Percentiles rank a stretch among this genome's conserved stretches.
These are phyloP conservation scores for Ophiostoma sp. DNA, from an alignment of 2,329 filamentous ascomycete genomes.

Conservation along the genomic window DNA sequence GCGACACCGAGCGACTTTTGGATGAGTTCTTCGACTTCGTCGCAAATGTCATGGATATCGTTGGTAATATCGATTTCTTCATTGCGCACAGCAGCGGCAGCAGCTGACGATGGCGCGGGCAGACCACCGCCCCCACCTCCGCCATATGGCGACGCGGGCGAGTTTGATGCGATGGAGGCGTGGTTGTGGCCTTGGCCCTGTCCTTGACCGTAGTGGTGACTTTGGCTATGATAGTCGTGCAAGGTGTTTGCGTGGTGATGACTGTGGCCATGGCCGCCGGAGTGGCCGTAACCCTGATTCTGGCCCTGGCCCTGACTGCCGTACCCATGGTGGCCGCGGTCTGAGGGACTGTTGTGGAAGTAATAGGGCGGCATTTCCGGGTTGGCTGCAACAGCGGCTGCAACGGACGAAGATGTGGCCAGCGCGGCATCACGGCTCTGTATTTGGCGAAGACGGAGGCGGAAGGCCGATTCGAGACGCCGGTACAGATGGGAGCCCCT, in stretches of 20 bases:
- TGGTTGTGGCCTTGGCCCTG: neutral
- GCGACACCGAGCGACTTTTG: slow-evolving; percentile 19
- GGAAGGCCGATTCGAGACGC: slow-evolving; percentile 13
- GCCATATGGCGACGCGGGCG: neutral
- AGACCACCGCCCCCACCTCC: neutral
- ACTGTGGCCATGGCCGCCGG: neutral
- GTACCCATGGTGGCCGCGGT: neutral
- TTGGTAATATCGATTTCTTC: slow-evolving; percentile 3
- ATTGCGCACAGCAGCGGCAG: neutral
- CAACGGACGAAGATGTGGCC: neutral
- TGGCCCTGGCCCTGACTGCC: neutral
- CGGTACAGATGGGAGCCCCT: slow-evolving; percentile 13
- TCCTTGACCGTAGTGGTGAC: neutral
- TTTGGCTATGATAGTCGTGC: neutral
- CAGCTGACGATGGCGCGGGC: neutral
- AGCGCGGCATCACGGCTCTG: slow-evolving; percentile 2
- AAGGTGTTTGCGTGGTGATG: neutral
- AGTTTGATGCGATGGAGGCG: neutral
- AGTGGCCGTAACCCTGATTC: neutral
- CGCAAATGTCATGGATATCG: slow-evolving; percentile 25
- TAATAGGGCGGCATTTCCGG: neutral
- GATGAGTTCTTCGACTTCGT: slow-evolving; percentile 25
- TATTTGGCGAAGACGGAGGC: slow-evolving; percentile 10
- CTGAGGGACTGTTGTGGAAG: neutral
- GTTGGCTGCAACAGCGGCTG: neutral